These are phyloP conservation scores for Binderoboletus segoi DNA, from an alignment of 1,284 basidiomycete genomes.

Conservation along the genomic window DNA sequence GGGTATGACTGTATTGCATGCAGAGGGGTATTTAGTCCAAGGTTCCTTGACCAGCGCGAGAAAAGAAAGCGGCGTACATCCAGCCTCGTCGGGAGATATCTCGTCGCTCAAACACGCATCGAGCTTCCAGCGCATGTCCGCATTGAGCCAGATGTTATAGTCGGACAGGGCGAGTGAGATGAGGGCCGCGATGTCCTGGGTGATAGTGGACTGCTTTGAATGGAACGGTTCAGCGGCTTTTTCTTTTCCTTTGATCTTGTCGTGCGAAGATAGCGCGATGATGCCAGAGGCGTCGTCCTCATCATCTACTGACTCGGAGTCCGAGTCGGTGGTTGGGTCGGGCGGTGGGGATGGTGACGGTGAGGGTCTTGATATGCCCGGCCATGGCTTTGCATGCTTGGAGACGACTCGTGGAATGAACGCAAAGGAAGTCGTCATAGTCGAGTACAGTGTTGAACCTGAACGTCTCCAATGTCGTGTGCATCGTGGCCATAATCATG, in stretches of 20 bases:
- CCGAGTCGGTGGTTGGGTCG: constrained; percentile 8
- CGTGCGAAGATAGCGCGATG: not conserved
- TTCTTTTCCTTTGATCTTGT: constrained; percentile 24
- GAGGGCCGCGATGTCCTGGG: constrained; percentile 52
- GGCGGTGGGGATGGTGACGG: constrained; percentile 7
- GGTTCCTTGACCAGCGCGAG: not conserved
- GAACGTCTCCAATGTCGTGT: not conserved
- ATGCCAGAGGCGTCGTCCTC: not conserved
- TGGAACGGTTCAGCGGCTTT: constrained; percentile 14
- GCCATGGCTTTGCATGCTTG: constrained; percentile 27
- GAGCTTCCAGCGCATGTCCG: constrained; percentile 52
- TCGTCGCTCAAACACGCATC: constrained; percentile 34
- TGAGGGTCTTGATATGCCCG: constrained; percentile 11
- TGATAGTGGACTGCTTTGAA: constrained; percentile 18
- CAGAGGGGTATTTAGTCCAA: not conserved
- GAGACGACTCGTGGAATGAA: constrained; percentile 41
- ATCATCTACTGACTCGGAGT: constrained; percentile 10
- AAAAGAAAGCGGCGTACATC: constrained; percentile 43
- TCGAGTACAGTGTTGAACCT: not conserved
- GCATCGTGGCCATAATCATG: not conserved
- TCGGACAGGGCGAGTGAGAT: constrained; percentile 65
- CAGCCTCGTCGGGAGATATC: constrained; percentile 35
- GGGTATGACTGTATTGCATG: constrained; percentile 52
- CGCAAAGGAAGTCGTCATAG: constrained; percentile 32
- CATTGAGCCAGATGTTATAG: constrained; percentile 60